Conservation (phyloP, 805 yeast species). For the Teunomyces gatunensis region DNA sequence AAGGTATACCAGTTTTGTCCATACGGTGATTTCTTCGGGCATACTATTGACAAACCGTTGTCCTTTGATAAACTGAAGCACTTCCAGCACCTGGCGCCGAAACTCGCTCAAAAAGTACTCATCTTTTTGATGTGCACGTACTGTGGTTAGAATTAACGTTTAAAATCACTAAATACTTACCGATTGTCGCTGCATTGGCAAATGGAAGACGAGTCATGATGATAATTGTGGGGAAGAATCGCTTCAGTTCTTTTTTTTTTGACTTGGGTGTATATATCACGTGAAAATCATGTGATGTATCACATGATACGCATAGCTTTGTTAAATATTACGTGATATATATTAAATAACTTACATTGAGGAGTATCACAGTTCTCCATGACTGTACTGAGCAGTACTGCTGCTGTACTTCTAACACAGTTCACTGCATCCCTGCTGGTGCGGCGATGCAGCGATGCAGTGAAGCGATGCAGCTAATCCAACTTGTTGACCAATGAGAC, state of each 20-base stretch:
- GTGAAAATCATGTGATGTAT: no score
- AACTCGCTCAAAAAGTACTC: constrained; percentile 61
- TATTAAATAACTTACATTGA: no score
- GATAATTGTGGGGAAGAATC: neutral
- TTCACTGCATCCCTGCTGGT: no score
- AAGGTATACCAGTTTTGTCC: constrained; percentile 63
- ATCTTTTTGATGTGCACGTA: constrained; percentile 90
- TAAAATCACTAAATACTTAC: constrained; percentile 35
- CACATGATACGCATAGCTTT: no score
- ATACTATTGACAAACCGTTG: constrained; percentile 64
- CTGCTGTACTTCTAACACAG: no score
- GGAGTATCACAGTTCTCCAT: no score
- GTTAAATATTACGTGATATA: no score
- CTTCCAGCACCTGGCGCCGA: constrained; percentile 53
- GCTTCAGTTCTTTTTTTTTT: no score
- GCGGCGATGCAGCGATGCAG: no score
- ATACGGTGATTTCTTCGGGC: constrained; percentile 57
- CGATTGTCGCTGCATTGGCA: constrained; percentile 86
- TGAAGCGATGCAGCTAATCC: neutral
- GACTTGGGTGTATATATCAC: no score
- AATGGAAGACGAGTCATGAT: constrained; percentile 42
- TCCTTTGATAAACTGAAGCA: constrained; percentile 53
- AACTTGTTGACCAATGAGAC: constrained; percentile 59
- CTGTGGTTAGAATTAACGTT: constrained; percentile 29
- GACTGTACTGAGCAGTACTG: no score